Evolutionary conservation across 495 filamentous ascomycete genomes (phyloP).

Genomic region (Podospora conica): DNA sequence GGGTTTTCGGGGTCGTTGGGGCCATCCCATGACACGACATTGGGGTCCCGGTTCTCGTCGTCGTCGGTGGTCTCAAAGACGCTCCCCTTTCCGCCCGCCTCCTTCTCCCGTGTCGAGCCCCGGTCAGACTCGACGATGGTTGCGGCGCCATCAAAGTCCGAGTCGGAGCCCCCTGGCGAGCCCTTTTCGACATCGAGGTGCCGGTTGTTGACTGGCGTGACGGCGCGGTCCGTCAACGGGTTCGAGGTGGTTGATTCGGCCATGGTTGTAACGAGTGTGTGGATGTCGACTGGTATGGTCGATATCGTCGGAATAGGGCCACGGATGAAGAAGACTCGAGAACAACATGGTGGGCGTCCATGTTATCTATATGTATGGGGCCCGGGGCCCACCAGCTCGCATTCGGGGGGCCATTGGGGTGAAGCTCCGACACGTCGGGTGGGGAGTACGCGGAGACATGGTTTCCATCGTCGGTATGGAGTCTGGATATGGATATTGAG

Average conservation of each 20-base stretch:
- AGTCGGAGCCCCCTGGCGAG: constrained; percentile 9
- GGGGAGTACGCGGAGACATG: too few relatives aligned
- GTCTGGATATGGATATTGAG: neutral
- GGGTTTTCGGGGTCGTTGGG: constrained; percentile 57
- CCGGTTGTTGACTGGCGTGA: constrained; percentile 2
- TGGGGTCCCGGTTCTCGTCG: constrained; percentile 26
- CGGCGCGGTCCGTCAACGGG: constrained; percentile 3
- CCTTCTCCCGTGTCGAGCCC: constrained; percentile 4
- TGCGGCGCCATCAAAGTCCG: constrained; percentile 24
- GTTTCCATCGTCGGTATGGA: neutral
- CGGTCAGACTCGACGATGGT: constrained; percentile 14
- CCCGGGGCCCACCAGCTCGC: neutral
- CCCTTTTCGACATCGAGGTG: constrained; percentile 22
- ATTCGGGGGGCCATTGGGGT: neutral
- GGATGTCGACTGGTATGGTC: neutral
- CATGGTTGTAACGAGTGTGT: constrained; percentile 11
- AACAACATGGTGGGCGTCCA: neutral
- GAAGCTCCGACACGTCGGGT: too few relatives aligned
- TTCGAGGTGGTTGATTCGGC: constrained; percentile 12
- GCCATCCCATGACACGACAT: constrained; percentile 44
- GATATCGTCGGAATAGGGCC: neutral
- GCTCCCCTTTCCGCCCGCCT: neutral
- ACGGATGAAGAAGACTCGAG: neutral
- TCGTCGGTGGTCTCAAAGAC: neutral
- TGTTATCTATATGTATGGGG: neutral